A percentile compares a stretch with the other conserved stretches of the same genome.
Conservation (phyloP, 2,329 filamentous ascomycete genomes). For the Paracamarosporium sp. region DNA sequence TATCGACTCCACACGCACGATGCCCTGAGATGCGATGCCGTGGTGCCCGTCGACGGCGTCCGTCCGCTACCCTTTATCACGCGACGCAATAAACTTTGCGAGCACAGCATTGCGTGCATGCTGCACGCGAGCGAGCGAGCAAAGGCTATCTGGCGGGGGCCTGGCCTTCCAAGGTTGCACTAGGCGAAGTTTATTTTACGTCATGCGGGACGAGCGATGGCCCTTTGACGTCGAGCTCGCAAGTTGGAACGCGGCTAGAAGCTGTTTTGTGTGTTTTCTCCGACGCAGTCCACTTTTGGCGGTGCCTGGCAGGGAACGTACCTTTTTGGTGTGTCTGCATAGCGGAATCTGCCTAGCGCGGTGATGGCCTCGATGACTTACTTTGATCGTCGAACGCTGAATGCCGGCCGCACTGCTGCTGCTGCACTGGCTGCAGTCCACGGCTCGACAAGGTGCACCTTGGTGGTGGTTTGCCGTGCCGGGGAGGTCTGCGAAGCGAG, state of each 20-base stretch:
- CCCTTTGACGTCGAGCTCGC: conserved; percentile 2
- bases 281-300: neutral
- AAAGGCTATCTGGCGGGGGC: neutral
- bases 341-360: neutral
- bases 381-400: neutral
- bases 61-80: neutral
- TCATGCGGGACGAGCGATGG: neutral
- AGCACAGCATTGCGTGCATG: conserved; percentile 3
- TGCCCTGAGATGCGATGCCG: neutral
- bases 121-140: neutral
- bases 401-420: neutral
- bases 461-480: conserved; percentile 4
- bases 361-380: neutral
- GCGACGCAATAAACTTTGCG: neutral
- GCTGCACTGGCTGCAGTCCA: no score
- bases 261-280: conserved; percentile 1
- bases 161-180: neutral
- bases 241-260: conserved; percentile 15
- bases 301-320: neutral
- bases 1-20: conserved; percentile 8
- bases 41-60: neutral
- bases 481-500: conserved; percentile 29
- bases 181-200: conserved; percentile 7
- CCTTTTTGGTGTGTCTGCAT: neutral
- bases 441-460: neutral